phyloP scores from a whole-genome alignment of 495 filamentous ascomycete species.

The Penicillium dipodomyicola region DNA sequence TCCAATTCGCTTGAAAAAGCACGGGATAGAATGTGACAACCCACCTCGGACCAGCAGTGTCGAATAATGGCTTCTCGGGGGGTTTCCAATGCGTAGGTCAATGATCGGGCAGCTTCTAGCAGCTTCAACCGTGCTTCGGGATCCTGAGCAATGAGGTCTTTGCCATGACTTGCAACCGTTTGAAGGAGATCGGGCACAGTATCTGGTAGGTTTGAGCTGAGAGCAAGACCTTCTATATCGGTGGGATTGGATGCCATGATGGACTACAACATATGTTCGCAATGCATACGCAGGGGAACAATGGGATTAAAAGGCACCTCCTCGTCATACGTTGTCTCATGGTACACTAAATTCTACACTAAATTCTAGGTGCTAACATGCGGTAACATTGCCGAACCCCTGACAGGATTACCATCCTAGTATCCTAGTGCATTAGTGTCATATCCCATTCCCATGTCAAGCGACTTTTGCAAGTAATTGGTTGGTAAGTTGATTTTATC shows the following conservation, averaged over 20 bases:
- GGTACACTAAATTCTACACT: background rate
- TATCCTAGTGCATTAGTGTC: background rate
- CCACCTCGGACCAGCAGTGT: conserved; percentile 29
- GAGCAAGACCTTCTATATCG: background rate
- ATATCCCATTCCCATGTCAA: background rate
- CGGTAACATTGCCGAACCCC: background rate
- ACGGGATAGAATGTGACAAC: background rate
- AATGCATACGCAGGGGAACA: background rate
- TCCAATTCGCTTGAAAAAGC: too few relatives aligned
- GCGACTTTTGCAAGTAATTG: background rate
- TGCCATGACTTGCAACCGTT: background rate
- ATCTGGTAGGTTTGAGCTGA: background rate
- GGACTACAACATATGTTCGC: background rate
- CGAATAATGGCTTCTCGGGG: conserved; percentile 28
- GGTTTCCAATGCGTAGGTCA: conserved; percentile 24
- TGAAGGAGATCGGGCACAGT: background rate
- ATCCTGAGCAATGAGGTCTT: background rate
- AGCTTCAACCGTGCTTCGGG: conserved; percentile 3
- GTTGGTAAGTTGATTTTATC: background rate
- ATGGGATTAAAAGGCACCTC: background rate
- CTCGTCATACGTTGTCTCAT: background rate
- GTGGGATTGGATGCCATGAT: background rate
- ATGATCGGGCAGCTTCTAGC: conserved; percentile 14
- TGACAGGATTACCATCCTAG: background rate
- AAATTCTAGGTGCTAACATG: background rate